Conservation (phyloP, 2,329 filamentous ascomycete genomes). For the Sporothrix inflata region DNA sequence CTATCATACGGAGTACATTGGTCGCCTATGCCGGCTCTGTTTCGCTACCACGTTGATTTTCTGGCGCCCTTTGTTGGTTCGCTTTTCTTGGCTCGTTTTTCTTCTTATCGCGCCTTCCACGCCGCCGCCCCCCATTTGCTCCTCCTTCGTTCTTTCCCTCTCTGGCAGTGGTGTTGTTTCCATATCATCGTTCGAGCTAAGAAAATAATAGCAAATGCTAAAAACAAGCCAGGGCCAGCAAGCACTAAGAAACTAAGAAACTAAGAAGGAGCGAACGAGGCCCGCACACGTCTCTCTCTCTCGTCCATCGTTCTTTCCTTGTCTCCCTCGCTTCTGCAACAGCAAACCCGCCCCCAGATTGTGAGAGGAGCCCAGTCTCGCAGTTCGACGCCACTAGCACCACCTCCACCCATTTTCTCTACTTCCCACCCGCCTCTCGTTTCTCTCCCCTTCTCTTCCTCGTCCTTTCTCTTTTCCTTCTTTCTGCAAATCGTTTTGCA, state of each 20-base stretch:
- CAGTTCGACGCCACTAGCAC: slow-evolving; percentile 5
- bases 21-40: background rate
- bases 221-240: slow-evolving; percentile 4
- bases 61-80: background rate
- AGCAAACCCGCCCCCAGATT: slow-evolving; percentile 14
- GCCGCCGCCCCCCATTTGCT: background rate
- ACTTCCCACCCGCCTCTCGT: background rate
- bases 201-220: background rate
- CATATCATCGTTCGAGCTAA: background rate
- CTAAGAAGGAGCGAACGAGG: slow-evolving; percentile 11
- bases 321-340: background rate
- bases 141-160: background rate
- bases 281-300: slow-evolving; percentile 11
- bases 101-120: background rate
- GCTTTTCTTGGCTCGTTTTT: background rate
- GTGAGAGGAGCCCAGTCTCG: background rate
- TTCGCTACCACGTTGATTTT: slow-evolving; percentile 15
- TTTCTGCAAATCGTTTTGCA: background rate
- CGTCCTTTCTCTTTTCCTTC: background rate
- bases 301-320: background rate
- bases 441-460: background rate
- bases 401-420: slow-evolving; percentile 10
- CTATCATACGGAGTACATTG: background rate
- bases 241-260: slow-evolving; percentile 15
- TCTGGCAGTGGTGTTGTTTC: background rate